Percentiles rank a stretch among this genome's conserved stretches.
phyloP scores from a whole-genome alignment of 1,284 basidiomycete species.

The Irpex sp. region DNA sequence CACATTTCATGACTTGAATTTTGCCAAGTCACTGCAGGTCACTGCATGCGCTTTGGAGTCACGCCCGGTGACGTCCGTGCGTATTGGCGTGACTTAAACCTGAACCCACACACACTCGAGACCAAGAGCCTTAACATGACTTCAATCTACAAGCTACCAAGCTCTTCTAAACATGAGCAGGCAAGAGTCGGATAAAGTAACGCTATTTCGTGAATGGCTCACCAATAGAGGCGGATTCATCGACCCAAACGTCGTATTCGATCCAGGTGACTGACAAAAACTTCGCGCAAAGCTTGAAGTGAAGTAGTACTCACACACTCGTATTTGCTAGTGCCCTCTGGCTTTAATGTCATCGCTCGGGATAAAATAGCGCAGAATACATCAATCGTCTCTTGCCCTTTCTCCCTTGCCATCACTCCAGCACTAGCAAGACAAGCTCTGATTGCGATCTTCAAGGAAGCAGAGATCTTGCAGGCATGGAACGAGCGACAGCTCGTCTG shows the following conservation, averaged over 20 bases:
- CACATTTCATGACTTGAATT: too few relatives aligned
- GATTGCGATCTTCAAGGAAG: constrained; percentile 30
- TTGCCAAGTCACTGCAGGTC: too few relatives aligned
- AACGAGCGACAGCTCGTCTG: constrained; percentile 69
- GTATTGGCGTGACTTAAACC: too few relatives aligned
- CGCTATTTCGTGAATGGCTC: constrained; percentile 44
- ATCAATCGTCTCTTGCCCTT: constrained; percentile 69
- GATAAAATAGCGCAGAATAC: constrained; percentile 44
- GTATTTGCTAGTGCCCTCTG: constrained; percentile 38
- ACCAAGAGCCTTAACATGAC: too few relatives aligned
- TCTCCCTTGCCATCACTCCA: constrained; percentile 66
- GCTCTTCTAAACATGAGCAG: background rate
- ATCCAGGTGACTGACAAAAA: constrained; percentile 30
- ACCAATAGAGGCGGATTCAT: constrained; percentile 41
- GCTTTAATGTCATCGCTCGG: constrained; percentile 53
- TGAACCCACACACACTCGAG: too few relatives aligned
- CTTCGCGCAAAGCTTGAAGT: too few relatives aligned
- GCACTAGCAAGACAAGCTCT: constrained; percentile 42
- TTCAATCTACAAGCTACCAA: too few relatives aligned
- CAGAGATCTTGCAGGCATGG: constrained; percentile 31
- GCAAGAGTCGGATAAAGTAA: background rate
- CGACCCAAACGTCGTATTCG: constrained; percentile 38
- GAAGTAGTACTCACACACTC: background rate
- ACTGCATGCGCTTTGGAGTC: too few relatives aligned
- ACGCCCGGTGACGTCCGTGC: too few relatives aligned